These are phyloP conservation scores for Saprolegnia diclina DNA, from an alignment of 352 stramenopile genomes.

Conservation along the genomic window DNA sequence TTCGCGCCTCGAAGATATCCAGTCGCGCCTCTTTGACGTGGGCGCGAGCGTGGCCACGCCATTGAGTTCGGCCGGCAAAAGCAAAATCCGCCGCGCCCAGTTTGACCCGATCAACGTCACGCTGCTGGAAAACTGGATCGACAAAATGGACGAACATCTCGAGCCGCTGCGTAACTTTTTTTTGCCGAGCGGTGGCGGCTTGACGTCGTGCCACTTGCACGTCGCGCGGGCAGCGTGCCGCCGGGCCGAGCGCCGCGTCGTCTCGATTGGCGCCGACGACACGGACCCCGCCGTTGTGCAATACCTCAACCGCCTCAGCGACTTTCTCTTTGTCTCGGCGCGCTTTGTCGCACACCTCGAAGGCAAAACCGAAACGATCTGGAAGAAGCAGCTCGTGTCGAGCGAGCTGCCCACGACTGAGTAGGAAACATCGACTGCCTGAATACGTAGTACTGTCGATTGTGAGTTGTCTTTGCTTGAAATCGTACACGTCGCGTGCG, in stretches of 20 bases:
- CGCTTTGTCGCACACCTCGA: constrained; percentile 54
- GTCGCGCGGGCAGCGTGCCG: constrained; percentile 78
- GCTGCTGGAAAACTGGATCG: constrained; percentile 78
- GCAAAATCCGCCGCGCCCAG: constrained; percentile 47
- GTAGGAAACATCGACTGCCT: too few species aligned
- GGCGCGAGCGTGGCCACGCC: constrained; percentile 85
- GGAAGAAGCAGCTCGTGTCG: constrained; percentile 46
- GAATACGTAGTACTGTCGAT: too few species aligned
- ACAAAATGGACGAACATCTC: constrained; percentile 80
- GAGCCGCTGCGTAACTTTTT: constrained; percentile 85
- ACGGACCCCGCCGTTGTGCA: constrained; percentile 73
- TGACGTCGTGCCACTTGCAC: constrained; percentile 81
- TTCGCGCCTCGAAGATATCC: constrained; percentile 71
- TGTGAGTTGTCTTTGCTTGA: too few species aligned
- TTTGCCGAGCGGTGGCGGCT: constrained; percentile 63
- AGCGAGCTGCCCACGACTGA: background rate
- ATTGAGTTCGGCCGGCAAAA: constrained; percentile 48
- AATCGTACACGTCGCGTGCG: too few species aligned
- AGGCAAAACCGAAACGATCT: constrained; percentile 71
- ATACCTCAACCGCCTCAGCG: constrained; percentile 83
- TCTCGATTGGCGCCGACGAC: constrained; percentile 59
- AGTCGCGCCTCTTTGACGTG: constrained; percentile 88
- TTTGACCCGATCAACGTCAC: constrained; percentile 65
- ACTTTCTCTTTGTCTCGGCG: constrained; percentile 84
- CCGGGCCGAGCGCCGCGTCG: constrained; percentile 79